Evolutionary conservation across 495 filamentous ascomycete genomes (phyloP), one percentile per base, ranked within the genome.

Genomic region (Penicillium coprophilum): DNA sequence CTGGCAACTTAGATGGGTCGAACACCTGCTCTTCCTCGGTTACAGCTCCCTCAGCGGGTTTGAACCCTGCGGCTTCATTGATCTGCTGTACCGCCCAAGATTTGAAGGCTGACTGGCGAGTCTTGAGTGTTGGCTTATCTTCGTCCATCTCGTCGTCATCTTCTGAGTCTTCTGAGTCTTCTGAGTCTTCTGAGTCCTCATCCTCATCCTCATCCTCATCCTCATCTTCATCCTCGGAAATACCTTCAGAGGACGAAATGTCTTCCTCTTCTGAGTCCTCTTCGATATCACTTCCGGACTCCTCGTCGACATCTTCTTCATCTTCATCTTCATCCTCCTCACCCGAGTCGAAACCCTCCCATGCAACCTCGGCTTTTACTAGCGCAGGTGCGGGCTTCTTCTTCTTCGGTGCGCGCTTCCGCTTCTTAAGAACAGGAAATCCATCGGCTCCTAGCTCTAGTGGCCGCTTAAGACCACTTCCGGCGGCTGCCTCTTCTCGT

Each of bases 51-150:
- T 67, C 63, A 17, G 76, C 74, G 17, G 85, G 84, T 9, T 72
- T 76, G 63, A 87, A 87, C 11, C 82, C 84, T 19, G 86, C 62
- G 30, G 86, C 85, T 60, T 90, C 83, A 65, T 96, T 95, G 49
- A 92, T 83, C 67, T 92, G 88, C 59, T 89, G 85, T 27, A 85
- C 84, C 13, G 95, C 94, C 94, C 94, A 98, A 12, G 85, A 79
- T 71, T 97, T 97, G 79, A 98, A 98, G n/a, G 92, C 91, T 20
- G 86, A 80, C 27, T 75, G 63, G 53, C 77, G 69, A 72, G 68
- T 80, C 64, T 57, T 79, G 63, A 69, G 74, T 53, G 61, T 47
- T 24, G 50, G 46, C 43, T 77, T 75, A 23, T 79, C 66, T 19
- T 78, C 74, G 39, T 70, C 67, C 0, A 69, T 69, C 11, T 72